Evolutionary conservation across 2,329 filamentous ascomycete genomes (phyloP).

Genomic region (Aspergillus sergii): DNA sequence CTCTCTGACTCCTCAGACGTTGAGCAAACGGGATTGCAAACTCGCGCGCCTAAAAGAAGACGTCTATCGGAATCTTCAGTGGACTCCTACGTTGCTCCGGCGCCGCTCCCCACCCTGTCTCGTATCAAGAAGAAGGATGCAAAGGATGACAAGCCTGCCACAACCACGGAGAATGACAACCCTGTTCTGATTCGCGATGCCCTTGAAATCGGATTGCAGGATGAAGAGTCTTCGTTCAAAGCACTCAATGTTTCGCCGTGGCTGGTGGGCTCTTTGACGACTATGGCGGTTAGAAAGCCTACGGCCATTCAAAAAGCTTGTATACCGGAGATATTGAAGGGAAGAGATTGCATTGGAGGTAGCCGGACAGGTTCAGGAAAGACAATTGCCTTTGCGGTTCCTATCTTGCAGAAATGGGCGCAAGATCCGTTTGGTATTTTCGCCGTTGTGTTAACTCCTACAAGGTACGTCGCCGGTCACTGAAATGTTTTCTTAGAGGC

Average conservation of each 20-base stretch:
- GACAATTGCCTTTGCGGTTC: constrained; percentile 92
- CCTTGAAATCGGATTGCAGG: constrained; percentile 47
- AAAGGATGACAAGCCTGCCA: constrained; percentile 20
- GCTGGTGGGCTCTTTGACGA: constrained; percentile 77
- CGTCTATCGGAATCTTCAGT: constrained; percentile 42
- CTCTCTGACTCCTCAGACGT: constrained; percentile 22
- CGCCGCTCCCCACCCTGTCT: constrained; percentile 41
- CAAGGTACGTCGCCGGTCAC: constrained; percentile 56
- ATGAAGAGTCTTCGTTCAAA: constrained; percentile 63
- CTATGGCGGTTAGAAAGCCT: constrained; percentile 81
- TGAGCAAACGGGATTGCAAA: constrained; percentile 25
- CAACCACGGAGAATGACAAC: constrained; percentile 29
- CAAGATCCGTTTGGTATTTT: constrained; percentile 91
- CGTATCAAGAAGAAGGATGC: constrained; percentile 45
- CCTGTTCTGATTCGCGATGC: constrained; percentile 45
- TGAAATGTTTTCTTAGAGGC: neutral
- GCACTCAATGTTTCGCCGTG: constrained; percentile 77
- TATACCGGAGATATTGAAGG: constrained; percentile 89
- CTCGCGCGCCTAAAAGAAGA: constrained; percentile 41
- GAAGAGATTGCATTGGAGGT: constrained; percentile 91
- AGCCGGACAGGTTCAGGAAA: constrained; percentile 96
- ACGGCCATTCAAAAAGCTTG: constrained; percentile 91
- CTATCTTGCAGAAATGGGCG: constrained; percentile 91
- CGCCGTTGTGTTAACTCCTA: constrained; percentile 85
- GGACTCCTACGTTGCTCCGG: constrained; percentile 36